A percentile compares a stretch with the other conserved stretches of the same genome.
Conservation (phyloP, 163 green algal species). For the Scenedesmus sp. region DNA sequence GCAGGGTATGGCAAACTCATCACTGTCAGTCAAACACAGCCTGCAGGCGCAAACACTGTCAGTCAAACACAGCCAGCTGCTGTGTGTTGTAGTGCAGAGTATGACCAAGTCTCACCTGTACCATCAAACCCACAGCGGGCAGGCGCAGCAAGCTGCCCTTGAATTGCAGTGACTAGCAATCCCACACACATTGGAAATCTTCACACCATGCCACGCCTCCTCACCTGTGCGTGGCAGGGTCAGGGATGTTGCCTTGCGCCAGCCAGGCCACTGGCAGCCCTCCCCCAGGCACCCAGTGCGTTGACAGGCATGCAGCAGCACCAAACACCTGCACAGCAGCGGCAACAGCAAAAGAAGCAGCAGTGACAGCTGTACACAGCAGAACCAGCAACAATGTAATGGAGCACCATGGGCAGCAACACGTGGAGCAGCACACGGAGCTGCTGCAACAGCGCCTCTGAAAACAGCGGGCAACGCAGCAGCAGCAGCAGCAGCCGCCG, state of each 20-base stretch:
- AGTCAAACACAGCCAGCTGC: too few relatives aligned
- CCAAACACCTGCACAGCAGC: conserved; percentile 7
- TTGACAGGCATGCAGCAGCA: conserved; percentile 33
- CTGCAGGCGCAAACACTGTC: too few relatives aligned
- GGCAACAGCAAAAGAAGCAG: neutral
- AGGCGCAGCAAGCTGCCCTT: too few relatives aligned
- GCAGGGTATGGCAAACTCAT: too few relatives aligned
- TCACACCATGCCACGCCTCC: neutral
- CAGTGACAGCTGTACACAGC: neutral
- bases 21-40: too few relatives aligned
- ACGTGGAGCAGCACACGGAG: too few relatives aligned
- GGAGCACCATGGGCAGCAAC: neutral
- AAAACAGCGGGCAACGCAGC: neutral
- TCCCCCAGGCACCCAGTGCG: conserved; percentile 19
- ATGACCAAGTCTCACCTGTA: too few relatives aligned
- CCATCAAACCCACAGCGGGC: too few relatives aligned
- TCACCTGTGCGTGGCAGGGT: conserved; percentile 15
- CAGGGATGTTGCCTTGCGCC: conserved; percentile 11
- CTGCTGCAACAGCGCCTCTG: neutral
- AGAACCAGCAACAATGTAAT: neutral
- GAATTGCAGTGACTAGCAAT: too few relatives aligned
- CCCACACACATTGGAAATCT: neutral
- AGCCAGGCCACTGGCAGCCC: conserved; percentile 26
- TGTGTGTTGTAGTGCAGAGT: too few relatives aligned
- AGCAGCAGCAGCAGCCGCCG: neutral